A percentile compares a stretch with the other conserved stretches of the same genome.
Evolutionary conservation across 805 yeast species (phyloP).

Genomic region (Barnettozyma vustinii): DNA sequence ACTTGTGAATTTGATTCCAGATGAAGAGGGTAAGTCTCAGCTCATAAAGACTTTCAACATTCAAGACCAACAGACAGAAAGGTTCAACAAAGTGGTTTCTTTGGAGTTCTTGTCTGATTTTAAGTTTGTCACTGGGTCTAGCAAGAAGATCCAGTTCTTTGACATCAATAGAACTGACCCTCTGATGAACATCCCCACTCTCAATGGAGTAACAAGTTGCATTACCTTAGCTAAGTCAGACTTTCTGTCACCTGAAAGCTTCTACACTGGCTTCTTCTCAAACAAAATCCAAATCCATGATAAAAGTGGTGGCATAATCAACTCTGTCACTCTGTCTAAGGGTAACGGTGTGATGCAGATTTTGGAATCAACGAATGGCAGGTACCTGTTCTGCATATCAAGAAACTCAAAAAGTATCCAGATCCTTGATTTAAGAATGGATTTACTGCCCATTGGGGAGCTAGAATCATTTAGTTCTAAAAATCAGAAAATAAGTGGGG

Average conservation of each 20-base stretch:
- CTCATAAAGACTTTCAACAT: constrained; percentile 26
- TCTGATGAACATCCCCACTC: constrained; percentile 1
- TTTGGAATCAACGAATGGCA: constrained; percentile 31
- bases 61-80: constrained; percentile 29
- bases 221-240: constrained; percentile 8
- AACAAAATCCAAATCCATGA: constrained; percentile 29
- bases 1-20: constrained; percentile 21
- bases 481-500: constrained; percentile 24
- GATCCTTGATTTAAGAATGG: constrained; percentile 33
- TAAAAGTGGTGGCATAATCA: constrained; percentile 18
- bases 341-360: constrained; percentile 33
- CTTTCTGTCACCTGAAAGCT: constrained; percentile 13
- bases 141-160: constrained; percentile 25
- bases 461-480: constrained; percentile 8
- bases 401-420: constrained; percentile 28
- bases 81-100: constrained; percentile 27
- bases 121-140: constrained; percentile 30
- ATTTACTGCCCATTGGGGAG: constrained; percentile 11
- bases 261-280: constrained; percentile 29
- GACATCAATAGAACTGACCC: constrained; percentile 27
- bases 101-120: constrained; percentile 20
- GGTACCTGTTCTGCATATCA: constrained; percentile 29
- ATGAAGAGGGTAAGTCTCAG: constrained; percentile 11
- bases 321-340: constrained; percentile 6
- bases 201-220: constrained; percentile 20